Evolutionary conservation across 2,329 filamentous ascomycete genomes (phyloP), one percentile per base, ranked within the genome.

Genomic region (Verticillium longisporum): DNA sequence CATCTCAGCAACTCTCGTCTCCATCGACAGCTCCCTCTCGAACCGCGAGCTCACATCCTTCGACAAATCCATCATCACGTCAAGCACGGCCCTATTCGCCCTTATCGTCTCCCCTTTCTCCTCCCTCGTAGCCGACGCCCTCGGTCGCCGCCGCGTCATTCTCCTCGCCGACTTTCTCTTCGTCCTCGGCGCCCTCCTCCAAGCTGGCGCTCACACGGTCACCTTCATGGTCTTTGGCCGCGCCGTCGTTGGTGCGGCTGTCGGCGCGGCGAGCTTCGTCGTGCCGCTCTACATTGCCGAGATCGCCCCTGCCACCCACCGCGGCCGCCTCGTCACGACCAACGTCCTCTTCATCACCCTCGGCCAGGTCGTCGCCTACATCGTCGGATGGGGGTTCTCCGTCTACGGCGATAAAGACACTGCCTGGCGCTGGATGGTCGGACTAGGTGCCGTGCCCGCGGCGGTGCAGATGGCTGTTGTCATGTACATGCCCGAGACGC

Each of bases 391-490:
- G 89, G 73, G 81, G 0, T 88, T 96, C 56, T 82, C 86, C 6
- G 80, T 83, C 61, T 78, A 79, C 61, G 83, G 78, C 0, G 72
- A 76, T 61, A 67, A 72, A 26, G 70, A 69, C 38, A 83, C 81
- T 13, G 91, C 89, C 1, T 98, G 94, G 93, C 81, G 92, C 57
- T 96, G 90, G 88, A 93, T 97, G 84, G 92, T 97, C 0, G 93
- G 93, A 0, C 74, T 97, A 0, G 94, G 93, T 0, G 90, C 90
- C 9, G 64, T 89, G 32, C 94, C 94, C 0, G 93, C 92, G 0
- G 72, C 84, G 0, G 60, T 92, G 3, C 94, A 97, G 72, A 83
- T 85, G 5, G 71, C 80, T 0, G 76, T 96, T 60, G 76, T 97
- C 62, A 67, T 86, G 2, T 79, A 86, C 58, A 88, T 97, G 83